These are phyloP conservation scores for Citrus unshiu DNA, from an alignment of 345 rosid genomes.

Conservation along the genomic window DNA sequence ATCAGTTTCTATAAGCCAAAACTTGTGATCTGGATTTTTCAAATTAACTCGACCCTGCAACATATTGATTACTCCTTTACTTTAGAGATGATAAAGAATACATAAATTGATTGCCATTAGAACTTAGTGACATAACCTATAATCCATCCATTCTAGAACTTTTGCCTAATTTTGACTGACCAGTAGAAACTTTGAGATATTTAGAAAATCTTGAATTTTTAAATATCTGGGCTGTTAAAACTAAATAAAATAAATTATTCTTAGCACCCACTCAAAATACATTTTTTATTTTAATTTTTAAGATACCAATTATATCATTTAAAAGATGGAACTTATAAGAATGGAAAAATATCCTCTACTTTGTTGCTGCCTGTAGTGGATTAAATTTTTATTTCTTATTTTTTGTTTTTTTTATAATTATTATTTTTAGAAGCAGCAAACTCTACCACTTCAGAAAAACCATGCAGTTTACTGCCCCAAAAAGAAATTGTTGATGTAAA, in stretches of 20 bases:
- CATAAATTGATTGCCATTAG: neutral
- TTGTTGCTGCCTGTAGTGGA: neutral
- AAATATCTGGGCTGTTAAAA: neutral
- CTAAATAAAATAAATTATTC: no score
- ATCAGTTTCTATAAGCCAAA: constrained; percentile 87
- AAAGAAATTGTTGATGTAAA: neutral
- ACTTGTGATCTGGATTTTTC: constrained; percentile 73
- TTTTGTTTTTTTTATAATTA: no score
- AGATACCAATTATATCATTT: neutral
- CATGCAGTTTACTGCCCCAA: neutral
- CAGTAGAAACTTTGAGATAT: neutral
- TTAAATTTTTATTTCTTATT: neutral
- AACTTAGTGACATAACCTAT: neutral
- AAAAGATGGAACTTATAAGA: neutral
- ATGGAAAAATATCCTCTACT: neutral
- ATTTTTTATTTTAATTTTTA: neutral
- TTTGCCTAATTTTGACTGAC: neutral
- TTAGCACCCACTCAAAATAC: neutral
- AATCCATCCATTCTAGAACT: neutral
- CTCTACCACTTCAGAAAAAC: neutral
- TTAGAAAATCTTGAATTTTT: neutral
- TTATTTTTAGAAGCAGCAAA: neutral
- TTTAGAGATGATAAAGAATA: neutral
- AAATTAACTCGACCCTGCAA: constrained; percentile 75
- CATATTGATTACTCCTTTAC: constrained; percentile 11